Conservation (phyloP, 345 rosid genomes). For the Firmiana major region DNA sequence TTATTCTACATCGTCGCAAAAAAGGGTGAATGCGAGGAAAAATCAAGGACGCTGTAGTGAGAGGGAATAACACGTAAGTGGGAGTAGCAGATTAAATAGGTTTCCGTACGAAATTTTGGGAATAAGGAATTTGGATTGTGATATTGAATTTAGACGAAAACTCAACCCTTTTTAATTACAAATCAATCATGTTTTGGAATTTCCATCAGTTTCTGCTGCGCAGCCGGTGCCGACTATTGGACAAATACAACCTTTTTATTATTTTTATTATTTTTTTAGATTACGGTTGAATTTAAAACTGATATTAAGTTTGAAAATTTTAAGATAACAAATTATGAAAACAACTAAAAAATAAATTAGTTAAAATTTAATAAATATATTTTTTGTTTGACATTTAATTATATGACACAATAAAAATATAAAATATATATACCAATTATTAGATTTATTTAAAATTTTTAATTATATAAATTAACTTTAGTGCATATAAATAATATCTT, state of each 20-base stretch:
- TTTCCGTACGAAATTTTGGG: slow-evolving; percentile 16
- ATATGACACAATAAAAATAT: too few species aligned
- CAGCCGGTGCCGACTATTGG: slow-evolving; percentile 29
- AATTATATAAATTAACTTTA: too few species aligned
- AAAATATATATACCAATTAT: too few species aligned
- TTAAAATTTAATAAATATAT: too few species aligned
- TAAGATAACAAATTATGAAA: too few species aligned
- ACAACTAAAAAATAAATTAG: too few species aligned
- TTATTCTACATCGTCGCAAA: background rate
- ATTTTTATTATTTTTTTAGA: too few species aligned
- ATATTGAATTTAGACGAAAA: background rate
- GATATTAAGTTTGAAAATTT: too few species aligned
- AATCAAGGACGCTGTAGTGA: slow-evolving; percentile 19
- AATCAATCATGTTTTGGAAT: slow-evolving; percentile 24
- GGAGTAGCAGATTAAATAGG: background rate
- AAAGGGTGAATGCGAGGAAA: background rate
- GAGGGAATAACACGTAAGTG: slow-evolving; percentile 21
- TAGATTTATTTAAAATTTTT: too few species aligned
- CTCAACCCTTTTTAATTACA: background rate
- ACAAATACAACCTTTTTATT: background rate
- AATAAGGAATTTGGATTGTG: background rate
- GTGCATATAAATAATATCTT: too few species aligned
- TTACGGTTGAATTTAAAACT: too few species aligned
- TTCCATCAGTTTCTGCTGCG: background rate
- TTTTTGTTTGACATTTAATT: too few species aligned